Base-by-base conservation (phyloP, 495 filamentous ascomycete species). In the Astrocystis sublimbata region DNA sequence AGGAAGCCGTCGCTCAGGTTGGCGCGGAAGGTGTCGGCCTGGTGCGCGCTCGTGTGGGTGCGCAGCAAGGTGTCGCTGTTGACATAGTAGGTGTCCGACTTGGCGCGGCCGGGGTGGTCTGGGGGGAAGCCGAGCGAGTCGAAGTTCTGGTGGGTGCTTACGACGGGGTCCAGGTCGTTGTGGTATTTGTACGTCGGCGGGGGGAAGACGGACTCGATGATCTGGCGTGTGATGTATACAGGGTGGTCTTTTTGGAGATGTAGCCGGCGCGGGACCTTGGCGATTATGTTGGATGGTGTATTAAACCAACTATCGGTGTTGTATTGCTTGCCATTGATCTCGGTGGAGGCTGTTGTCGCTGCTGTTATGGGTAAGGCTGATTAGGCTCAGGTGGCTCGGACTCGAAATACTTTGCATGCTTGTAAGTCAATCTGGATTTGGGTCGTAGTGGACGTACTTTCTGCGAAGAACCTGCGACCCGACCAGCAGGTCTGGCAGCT, bases 41-140 rank as follows among this genome's bases (percentile, higher is more conserved):
- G 90, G 73, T 98, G 96, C 1, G 94, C 94, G 63, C 87, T 90
- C 13, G 92, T 97, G 74, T 98, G 94, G 0, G 94, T 98, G 55
- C 94, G 86, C 23, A 98, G 83, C 2, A 97, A 85, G 2, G 90
- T 96, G 42, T 86, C 76, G 63, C 83, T 75, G 74, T 97, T 97
- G 72, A 98, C 77, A 78, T 98, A 98, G 83, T 98, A 98, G 2
- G 94, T 98, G 76, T 98, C 94, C 7, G 88, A 91, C 62, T 85
- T 85, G 67, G 84, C 89, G 64, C 94, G 89, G 63, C 94, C 94
- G 10, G 92, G 91, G 71, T 98, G 94, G 73, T 97, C 90, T 45
- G 80, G 67, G 1, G 94, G 89, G 73, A 98, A 98, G 50, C 92
- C 92, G 17, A 98, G 82, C 42, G 93, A 93, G 76, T 98, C 96